Conservation (phyloP, 768 basidiomycete species). For the Suillus occidentalis region DNA sequence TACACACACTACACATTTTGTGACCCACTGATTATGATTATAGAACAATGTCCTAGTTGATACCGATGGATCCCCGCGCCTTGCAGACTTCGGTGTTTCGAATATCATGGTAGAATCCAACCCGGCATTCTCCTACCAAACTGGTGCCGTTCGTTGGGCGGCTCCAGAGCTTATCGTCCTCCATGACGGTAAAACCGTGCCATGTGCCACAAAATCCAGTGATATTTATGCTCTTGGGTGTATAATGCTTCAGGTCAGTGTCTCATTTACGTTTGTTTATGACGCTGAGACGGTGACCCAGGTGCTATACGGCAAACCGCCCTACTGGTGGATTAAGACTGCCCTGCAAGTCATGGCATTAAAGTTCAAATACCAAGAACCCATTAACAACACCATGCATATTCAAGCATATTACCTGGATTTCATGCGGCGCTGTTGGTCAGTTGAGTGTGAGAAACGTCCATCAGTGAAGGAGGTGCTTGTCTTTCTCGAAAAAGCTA, state of each 20-base stretch:
- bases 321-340: constrained; percentile 23
- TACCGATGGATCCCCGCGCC: constrained; percentile 36
- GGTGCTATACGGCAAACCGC: constrained; percentile 25
- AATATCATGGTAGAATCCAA: constrained; percentile 27
- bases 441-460: constrained; percentile 12
- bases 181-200: constrained; percentile 1
- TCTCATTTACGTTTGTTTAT: constrained; percentile 25
- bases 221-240: constrained; percentile 50
- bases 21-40: not conserved
- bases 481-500: constrained; percentile 2
- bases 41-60: constrained; percentile 32
- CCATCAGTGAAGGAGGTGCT: constrained; percentile 6
- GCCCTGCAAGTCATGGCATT: constrained; percentile 25
- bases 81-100: constrained; percentile 47
- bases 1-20: too few relatives aligned
- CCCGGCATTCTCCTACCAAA: constrained; percentile 26
- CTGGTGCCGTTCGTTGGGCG: constrained; percentile 42
- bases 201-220: constrained; percentile 20
- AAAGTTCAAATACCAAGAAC: constrained; percentile 17
- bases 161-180: constrained; percentile 36
- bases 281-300: constrained; percentile 1
- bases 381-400: constrained; percentile 15
- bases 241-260: constrained; percentile 25
- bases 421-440: constrained; percentile 44
- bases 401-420: constrained; percentile 42